These are phyloP conservation scores for Nakaseomyces bracarensis DNA, from an alignment of 1,139 yeast species.

Conservation along the genomic window DNA sequence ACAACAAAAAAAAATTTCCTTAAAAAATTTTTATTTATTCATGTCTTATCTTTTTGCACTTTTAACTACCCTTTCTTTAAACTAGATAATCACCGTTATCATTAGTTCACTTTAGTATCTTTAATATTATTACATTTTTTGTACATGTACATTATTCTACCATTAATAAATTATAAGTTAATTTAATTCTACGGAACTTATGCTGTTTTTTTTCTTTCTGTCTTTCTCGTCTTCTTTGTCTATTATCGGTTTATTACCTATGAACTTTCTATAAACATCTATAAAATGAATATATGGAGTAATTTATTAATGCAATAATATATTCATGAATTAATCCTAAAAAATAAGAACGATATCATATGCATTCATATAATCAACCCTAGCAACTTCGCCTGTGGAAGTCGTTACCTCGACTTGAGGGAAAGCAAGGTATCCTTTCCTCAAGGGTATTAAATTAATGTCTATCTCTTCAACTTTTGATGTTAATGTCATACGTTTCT, in stretches of 20 bases:
- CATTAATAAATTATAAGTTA: slow-evolving; percentile 1
- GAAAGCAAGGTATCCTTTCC: slow-evolving; percentile 60
- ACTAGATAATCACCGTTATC: neutral
- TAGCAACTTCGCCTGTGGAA: slow-evolving; percentile 38
- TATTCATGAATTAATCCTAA: slow-evolving; percentile 5
- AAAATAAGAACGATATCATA: slow-evolving; percentile 54
- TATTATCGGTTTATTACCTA: neutral
- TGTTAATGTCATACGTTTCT: slow-evolving; percentile 20
- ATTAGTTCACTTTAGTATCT: neutral
- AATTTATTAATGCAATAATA: neutral
- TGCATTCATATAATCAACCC: slow-evolving; percentile 58
- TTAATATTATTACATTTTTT: slow-evolving; percentile 5
- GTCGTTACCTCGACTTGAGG: slow-evolving; percentile 52
- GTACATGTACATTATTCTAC: slow-evolving; percentile 4
- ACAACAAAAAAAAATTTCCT: too few relatives aligned
- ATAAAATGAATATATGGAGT: neutral
- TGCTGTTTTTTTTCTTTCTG: neutral
- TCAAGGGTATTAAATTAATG: slow-evolving; percentile 59
- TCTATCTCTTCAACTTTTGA: slow-evolving; percentile 27
- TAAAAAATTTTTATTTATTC: too few relatives aligned
- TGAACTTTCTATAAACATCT: neutral
- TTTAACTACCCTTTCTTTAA: neutral
- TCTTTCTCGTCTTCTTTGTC: neutral
- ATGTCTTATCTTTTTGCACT: neutral
- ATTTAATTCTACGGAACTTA: neutral